Base-by-base conservation (phyloP, 2,329 filamentous ascomycete species). In the Pyrenochaeta sp. region DNA sequence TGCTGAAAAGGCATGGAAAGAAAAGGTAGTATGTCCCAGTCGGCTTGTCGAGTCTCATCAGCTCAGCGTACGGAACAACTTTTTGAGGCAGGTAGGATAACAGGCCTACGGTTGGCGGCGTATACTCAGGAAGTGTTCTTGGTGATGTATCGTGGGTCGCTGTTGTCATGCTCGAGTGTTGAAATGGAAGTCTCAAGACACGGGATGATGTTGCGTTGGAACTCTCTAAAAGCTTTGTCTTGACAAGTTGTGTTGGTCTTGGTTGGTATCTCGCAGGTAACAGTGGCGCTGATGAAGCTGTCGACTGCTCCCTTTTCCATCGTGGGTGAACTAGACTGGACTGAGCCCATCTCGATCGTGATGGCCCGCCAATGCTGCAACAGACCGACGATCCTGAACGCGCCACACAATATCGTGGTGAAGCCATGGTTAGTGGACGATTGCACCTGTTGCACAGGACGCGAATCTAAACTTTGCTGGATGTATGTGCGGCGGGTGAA, bases 1-100 rank as follows among this genome's bases (percentile, higher is more conserved):
- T 93, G 54, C 91, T 93, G 80, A 93, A 96, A 12, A 95, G 81
- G 71, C 92, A 94, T 28, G 92, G 92, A 68, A 93, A 91, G 81
- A 90, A 94, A 59, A 96, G 87, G 73, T 95, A 95, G 79, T 92
- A 91, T 1, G 91, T 91, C 45, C 92, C 92, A 0, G 88, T 85
- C 1, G 91, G 92, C 71, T 92, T 95, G 77, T 95, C 89, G 47
- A 96, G 82, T 48, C 93, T 90, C 69, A 91, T 85, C 13, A 96
- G 85, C 74, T 96, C 92, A 47, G 88, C 92, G 72, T 95, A 96
- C 1, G 92, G 92, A 2, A 95, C 83, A 83, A 88, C 88, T 54
- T 89, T 85, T 22, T 79, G 62, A 1, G 92, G 92, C 2, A 96
- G 81, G 50, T 82, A 77, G 2, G 91, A 90, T 30, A 96, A 79